Base-by-base conservation (phyloP, 305 asterid species). In the Solanum aculeatissimum region DNA sequence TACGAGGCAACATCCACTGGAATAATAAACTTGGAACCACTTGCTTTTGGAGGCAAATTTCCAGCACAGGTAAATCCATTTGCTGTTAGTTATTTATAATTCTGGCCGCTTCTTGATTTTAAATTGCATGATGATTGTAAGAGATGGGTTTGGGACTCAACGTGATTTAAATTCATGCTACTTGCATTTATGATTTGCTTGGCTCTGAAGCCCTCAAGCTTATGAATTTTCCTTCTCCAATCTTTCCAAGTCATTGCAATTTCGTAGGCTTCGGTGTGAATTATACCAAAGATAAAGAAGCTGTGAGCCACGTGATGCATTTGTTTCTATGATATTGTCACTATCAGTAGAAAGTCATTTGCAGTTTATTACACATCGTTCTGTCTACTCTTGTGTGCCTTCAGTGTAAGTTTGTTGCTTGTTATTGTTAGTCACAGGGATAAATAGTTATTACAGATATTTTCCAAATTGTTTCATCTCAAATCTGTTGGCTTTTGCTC, bases 1-100 rank as follows among this genome's bases (percentile, higher is more conserved):
- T 95, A 94, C 21, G 94, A 91, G 91, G 95, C 98, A 16, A 92
- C 96, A 80, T 92, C 94, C n/a, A 69, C 75, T 80, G 98, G 97
- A 84, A 80, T 58, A 83, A 86, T 90, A 83, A 85, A 93, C 90
- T 84, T 94, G 92, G 98, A 95, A 90, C 92, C 95, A 77, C 89
- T 87, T 65, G 98, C 97, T 81, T 95, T 95, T 84, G 88, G 85
- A 25, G 96, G 98, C 80, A 89, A 87, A 85, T 95, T 88, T 90
- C 98, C 98, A 83, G 94, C 95, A 60, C 98, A 95, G 94, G 98
- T 95, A 91, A 58, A 78, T 80, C 49, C 11, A 18, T 74, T 77
- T 42, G n/a, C 66, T 40, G 32, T 57, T 74, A 58, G 63, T 38
- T 32, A 55, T 78, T 49, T 27, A 77, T 49, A 49, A 49, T 77